Percentiles rank a stretch among this genome's conserved stretches.
These are phyloP conservation scores for Blastocystis sp. DNA, from an alignment of 352 stramenopile species.

Conservation along the genomic window DNA sequence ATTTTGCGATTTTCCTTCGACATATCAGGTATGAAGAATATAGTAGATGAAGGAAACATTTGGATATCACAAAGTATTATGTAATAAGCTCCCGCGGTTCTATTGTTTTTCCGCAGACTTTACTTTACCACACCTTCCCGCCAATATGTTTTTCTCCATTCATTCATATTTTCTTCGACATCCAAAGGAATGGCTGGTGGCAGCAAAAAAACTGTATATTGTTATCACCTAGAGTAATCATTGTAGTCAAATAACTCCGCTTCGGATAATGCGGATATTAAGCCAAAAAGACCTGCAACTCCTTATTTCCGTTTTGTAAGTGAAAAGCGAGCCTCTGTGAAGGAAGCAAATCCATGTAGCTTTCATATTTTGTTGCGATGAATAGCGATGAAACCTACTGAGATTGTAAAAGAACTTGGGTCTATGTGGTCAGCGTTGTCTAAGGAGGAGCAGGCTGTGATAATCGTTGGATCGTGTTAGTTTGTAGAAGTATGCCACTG, in stretches of 20 bases:
- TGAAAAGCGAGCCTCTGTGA: slow-evolving; percentile 29
- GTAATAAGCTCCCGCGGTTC: too few species aligned
- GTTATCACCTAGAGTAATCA: background rate
- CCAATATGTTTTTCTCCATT: background rate
- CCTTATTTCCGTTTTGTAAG: slow-evolving; percentile 2
- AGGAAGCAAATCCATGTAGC: slow-evolving; percentile 26
- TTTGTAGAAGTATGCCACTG: background rate
- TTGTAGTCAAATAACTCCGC: background rate
- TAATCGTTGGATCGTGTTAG: background rate
- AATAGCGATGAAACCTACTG: background rate
- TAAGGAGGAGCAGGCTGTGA: background rate
- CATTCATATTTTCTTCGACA: slow-evolving; percentile 8
- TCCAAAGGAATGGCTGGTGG: background rate
- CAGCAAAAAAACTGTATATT: background rate
- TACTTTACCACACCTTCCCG: background rate
- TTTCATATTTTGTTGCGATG: background rate
- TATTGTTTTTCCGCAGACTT: too few species aligned
- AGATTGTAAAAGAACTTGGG: background rate
- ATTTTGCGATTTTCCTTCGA: too few species aligned
- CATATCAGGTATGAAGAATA: too few species aligned
- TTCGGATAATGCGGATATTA: background rate
- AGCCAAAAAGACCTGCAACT: slow-evolving; percentile 19
- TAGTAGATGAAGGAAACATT: too few species aligned
- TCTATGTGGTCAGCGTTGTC: slow-evolving; percentile 18
- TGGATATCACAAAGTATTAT: too few species aligned